Percentiles rank a stretch among this genome's conserved stretches.
Conservation (phyloP, 2,329 filamentous ascomycete species). For the Alternaria arbusti region DNA sequence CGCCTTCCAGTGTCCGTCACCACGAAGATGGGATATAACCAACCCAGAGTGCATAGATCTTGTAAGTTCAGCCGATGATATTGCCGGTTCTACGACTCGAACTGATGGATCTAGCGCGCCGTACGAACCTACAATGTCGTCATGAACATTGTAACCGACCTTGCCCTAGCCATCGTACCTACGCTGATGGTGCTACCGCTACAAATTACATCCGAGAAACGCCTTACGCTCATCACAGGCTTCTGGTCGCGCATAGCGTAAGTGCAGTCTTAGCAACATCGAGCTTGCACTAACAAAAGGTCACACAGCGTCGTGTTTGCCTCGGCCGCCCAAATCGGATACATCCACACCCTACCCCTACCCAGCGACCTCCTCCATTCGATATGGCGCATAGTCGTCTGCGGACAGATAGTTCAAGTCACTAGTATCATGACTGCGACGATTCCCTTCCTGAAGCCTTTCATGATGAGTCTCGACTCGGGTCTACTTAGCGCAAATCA, state of each 20-base stretch:
- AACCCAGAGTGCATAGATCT: not conserved
- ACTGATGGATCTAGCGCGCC: not conserved
- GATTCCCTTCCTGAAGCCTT: conserved; percentile 11
- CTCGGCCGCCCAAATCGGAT: not conserved
- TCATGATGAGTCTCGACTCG: conserved; percentile 14
- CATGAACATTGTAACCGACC: conserved; percentile 8
- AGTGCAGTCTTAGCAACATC: not conserved
- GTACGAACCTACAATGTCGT: conserved; percentile 2
- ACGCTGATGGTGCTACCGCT: conserved; percentile 4
- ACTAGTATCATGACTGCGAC: conserved; percentile 8
- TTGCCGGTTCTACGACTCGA: not conserved
- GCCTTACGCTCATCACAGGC: not conserved
- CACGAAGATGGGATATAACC: not conserved
- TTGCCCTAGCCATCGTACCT: not conserved
- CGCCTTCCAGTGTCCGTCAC: conserved; percentile 5
- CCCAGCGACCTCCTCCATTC: not conserved
- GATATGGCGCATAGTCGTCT: conserved; percentile 10
- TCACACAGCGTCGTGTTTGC: not conserved
- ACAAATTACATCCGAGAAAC: not conserved
- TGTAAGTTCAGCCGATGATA: not conserved
- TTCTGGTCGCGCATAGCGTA: conserved; percentile 3
- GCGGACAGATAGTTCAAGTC: conserved; percentile 8
- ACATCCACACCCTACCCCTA: not conserved
- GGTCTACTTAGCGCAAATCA: not conserved
- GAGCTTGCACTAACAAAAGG: not conserved